Evolutionary conservation across 768 basidiomycete genomes (phyloP), one percentile per base, ranked within the genome.

Genomic region (Amanita rubescens): DNA sequence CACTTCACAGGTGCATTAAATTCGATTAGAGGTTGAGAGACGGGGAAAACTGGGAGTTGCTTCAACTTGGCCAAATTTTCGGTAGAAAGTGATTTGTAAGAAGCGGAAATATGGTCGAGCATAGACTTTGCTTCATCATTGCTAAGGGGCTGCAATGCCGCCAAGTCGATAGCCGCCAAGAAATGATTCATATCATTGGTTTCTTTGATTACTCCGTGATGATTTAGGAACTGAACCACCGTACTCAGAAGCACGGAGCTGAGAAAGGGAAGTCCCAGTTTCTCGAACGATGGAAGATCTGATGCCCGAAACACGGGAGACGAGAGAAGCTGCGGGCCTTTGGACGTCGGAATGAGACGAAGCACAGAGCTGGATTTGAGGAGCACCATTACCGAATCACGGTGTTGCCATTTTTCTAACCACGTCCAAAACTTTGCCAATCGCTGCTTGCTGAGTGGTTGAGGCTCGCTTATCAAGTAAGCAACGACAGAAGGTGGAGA

Each of bases 341-440:
- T 54, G 14, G 58, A 59, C 0, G 71, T 67, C 1, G 75, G 75
- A 5, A 76, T 59, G 11, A 75, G 57, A 27, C 58, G 63, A 1
- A 69, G 49, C 1, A 58, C 12, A 1, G 22, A 19, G 20, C 19
- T 37, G 3, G 6, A 34, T n/a, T 30, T 53, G 3, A 53, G 24
- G 5, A 53, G 52, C 9, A 9, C 12, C 17, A 53, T 37, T 33
- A 37, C 10, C 9, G 34, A 20, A 37, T 27, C 15, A 14, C 55
- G 58, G 11, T 44, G 53, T 0, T 48, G n/a, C 62, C 66, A 74
- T 0, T 35, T 54, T 3, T 54, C 59, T 42, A 73, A 47, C 77
- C 76, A 79, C 1, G 49, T 35, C 78, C 77, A 80, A 54, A 78
- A 78, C 1, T 51, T 46, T 1, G 65, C 59, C n/a, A 77, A 51